Percentiles rank a stretch among this genome's conserved stretches.
phyloP scores from a whole-genome alignment of 2,329 filamentous ascomycete genomes.

The Aureobasidium uvarum region DNA sequence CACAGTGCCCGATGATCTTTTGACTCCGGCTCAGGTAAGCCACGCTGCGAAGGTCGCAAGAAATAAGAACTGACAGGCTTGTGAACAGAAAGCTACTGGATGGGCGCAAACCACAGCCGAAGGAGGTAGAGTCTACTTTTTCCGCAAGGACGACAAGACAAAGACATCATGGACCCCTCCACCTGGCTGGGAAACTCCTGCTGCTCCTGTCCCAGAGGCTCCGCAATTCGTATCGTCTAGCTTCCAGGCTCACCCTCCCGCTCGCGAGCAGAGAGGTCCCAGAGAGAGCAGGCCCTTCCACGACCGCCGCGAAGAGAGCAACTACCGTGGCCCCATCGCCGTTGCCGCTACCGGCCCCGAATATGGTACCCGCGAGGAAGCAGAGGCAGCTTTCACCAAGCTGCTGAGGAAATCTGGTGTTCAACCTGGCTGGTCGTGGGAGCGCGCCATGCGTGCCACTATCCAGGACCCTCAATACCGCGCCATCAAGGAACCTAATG shows the following conservation, averaged over 20 bases:
- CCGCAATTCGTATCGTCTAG: constrained; percentile 39
- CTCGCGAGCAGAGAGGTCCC: constrained; percentile 38
- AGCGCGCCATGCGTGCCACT: constrained; percentile 78
- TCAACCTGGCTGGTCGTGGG: constrained; percentile 89
- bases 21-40: constrained; percentile 74
- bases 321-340: constrained; percentile 39
- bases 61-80: constrained; percentile 61
- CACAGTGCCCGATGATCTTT: constrained; percentile 88
- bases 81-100: constrained; percentile 31
- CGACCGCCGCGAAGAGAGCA: constrained; percentile 34
- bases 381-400: constrained; percentile 90
- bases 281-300: constrained; percentile 37
- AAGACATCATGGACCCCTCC: constrained; percentile 96
- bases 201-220: constrained; percentile 26
- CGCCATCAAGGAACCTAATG: constrained; percentile 86
- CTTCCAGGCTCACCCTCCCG: constrained; percentile 36
- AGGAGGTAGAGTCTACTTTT: constrained; percentile 88
- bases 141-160: constrained; percentile 79
- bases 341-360: constrained; percentile 56
- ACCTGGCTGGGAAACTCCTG: constrained; percentile 28
- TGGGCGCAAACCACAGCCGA: constrained; percentile 92
- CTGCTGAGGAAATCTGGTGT: constrained; percentile 80
- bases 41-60: background rate
- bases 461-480: constrained; percentile 92
- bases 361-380: constrained; percentile 77